These are phyloP conservation scores for Phytophthora quininea DNA, from an alignment of 352 stramenopile genomes.

Conservation along the genomic window DNA sequence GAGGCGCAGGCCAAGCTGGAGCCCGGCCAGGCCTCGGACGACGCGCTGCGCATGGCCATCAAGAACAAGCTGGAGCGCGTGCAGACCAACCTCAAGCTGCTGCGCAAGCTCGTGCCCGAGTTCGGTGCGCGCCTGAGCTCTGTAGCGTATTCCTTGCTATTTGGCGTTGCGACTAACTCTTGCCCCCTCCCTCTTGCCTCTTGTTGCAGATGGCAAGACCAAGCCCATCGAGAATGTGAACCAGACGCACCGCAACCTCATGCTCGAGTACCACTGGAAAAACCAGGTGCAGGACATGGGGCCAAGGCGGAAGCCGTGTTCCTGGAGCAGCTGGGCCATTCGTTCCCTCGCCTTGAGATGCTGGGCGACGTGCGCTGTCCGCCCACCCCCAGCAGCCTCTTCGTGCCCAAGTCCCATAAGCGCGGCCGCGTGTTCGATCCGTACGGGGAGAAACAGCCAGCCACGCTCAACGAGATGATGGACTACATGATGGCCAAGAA, in stretches of 20 bases:
- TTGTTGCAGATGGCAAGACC: conserved; percentile 73
- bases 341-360: conserved; percentile 86
- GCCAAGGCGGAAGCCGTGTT: conserved; percentile 84
- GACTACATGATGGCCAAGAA: conserved; percentile 91
- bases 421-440: conserved; percentile 82
- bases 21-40: conserved; percentile 48
- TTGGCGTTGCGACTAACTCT: no score
- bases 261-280: conserved; percentile 92
- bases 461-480: conserved; percentile 90
- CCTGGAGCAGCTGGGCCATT: conserved; percentile 67
- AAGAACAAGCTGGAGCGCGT: conserved; percentile 88
- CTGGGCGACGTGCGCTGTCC: conserved; percentile 80
- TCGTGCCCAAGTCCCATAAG: conserved; percentile 86
- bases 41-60: conserved; percentile 76
- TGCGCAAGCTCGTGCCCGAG: conserved; percentile 83
- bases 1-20: conserved; percentile 75
- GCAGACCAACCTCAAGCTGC: conserved; percentile 86
- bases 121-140: conserved; percentile 51
- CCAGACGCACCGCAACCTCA: conserved; percentile 87
- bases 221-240: conserved; percentile 87
- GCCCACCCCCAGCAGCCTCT: conserved; percentile 66
- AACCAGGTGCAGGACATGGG: conserved; percentile 90
- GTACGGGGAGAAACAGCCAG: conserved; percentile 83
- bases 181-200: no score
- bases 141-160: no score